Evolutionary conservation across 805 yeast species (phyloP), one percentile per base, ranked within the genome.

Genomic region (Metschnikowia sp.): DNA sequence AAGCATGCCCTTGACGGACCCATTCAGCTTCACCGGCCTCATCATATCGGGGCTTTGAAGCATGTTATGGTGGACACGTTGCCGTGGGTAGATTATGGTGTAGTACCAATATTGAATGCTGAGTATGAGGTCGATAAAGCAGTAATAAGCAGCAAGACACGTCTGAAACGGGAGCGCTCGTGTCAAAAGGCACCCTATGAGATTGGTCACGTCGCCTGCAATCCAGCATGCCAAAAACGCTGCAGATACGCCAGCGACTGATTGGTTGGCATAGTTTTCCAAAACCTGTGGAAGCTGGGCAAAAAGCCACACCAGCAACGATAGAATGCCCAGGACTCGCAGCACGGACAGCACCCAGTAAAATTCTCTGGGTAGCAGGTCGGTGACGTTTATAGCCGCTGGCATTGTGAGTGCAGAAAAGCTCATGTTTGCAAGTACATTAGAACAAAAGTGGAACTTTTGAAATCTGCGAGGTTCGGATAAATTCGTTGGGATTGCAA

Each of bases 131-230:
- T 56, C 58, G 10, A 56, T 54, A 36, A 56, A 54, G 47, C 92
- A 70, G 61, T 87, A 90, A 65, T 91, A 91, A 2, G 77, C 49
- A 0, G 95, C 88, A 13, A 90, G 69, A 19, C 82, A 68, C 10
- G 82, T 77, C 62, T 90, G 97, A 65, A 90, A 91, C n/a, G 84
- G 81, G 40, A 89, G 70, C 51, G 91, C 97, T 7, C 78, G 62
- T 0, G 96, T 89, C 40, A 89, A 61, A 0, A 87, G 49, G 51
- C 96, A 88, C 0, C 97, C 97, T 0, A 77, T 39, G 29, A 84
- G 64, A 38, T 81, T 76, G 8, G 82, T 74, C 18, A 74, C 63
- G 39, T 58, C 76, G 13, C 76, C 75, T 4, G 63, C 54, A 33
- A 69, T 63, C 74, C 75, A 68, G 50, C 64, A 62, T 9, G 54